Percentiles rank a stretch among this genome's conserved stretches.
Conservation (phyloP, 208 protist species). For the Trypanosoma platydactyli region DNA sequence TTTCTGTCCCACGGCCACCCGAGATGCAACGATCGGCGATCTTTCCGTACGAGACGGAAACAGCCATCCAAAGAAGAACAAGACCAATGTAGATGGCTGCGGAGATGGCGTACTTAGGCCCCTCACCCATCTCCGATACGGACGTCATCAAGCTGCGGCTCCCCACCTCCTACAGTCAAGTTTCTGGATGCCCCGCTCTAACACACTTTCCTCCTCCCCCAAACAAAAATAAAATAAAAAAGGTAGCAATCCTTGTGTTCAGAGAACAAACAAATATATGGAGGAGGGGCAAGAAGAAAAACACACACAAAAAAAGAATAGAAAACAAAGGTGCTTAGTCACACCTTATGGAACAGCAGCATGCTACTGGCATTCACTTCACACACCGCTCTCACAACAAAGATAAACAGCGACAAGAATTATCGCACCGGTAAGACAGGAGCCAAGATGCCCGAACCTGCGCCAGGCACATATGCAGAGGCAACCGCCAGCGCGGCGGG, state of each 20-base stretch:
- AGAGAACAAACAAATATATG: neutral
- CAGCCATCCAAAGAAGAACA: slow-evolving; percentile 38
- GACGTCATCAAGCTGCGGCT: neutral
- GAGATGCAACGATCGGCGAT: slow-evolving; percentile 44
- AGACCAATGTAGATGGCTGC: slow-evolving; percentile 46
- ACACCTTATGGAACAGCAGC: neutral
- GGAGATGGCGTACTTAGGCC: slow-evolving; percentile 44
- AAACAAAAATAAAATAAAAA: neutral
- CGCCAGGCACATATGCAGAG: neutral
- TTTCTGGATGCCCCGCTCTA: neutral
- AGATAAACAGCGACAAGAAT: too few relatives aligned
- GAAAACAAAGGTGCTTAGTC: neutral
- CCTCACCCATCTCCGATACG: slow-evolving; percentile 28
- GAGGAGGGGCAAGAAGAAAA: neutral
- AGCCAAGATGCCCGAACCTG: neutral
- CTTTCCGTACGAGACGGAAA: slow-evolving; percentile 51
- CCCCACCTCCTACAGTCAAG: too few relatives aligned
- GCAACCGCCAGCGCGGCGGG: too few relatives aligned
- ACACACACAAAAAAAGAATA: neutral
- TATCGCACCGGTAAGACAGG: too few relatives aligned
- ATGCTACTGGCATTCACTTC: neutral
- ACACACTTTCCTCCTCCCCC: neutral
- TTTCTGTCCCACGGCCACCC: slow-evolving; percentile 13
- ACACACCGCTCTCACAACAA: neutral
- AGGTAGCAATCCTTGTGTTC: neutral